Percentiles rank a stretch among this genome's conserved stretches.
phyloP scores from a whole-genome alignment of 345 rosid species.

The Syzygium oleosum region DNA sequence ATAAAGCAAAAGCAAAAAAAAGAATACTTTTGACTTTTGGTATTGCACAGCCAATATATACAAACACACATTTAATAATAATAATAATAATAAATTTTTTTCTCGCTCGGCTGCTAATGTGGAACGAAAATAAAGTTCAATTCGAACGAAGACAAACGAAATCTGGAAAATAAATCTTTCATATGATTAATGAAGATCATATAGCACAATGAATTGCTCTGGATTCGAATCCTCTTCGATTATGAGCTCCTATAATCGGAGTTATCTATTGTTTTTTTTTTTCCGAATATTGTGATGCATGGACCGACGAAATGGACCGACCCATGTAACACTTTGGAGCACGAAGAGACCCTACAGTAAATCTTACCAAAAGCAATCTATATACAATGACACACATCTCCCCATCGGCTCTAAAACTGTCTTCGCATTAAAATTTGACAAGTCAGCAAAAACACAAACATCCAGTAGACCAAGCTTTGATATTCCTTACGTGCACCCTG shows the following conservation, averaged over 20 bases:
- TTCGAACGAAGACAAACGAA: background rate
- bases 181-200: background rate
- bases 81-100: background rate
- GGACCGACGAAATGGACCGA: background rate
- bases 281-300: background rate
- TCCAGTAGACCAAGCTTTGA: slow-evolving; percentile 52
- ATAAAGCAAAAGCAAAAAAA: background rate
- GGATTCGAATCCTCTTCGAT: background rate
- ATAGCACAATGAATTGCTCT: background rate
- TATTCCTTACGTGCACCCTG: slow-evolving; percentile 60
- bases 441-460: slow-evolving; percentile 56
- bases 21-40: background rate
- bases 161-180: background rate
- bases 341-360: background rate
- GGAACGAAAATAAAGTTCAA: background rate
- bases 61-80: background rate
- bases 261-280: background rate
- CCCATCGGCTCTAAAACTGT: slow-evolving; percentile 27
- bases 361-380: slow-evolving; percentile 20
- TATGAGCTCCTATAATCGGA: background rate
- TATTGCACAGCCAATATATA: background rate
- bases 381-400: slow-evolving; percentile 14
- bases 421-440: slow-evolving; percentile 58
- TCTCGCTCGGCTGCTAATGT: background rate
- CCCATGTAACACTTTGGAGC: background rate